Base-by-base conservation (phyloP, 768 basidiomycete genomes). In the Lactarius deliciosus region DNA sequence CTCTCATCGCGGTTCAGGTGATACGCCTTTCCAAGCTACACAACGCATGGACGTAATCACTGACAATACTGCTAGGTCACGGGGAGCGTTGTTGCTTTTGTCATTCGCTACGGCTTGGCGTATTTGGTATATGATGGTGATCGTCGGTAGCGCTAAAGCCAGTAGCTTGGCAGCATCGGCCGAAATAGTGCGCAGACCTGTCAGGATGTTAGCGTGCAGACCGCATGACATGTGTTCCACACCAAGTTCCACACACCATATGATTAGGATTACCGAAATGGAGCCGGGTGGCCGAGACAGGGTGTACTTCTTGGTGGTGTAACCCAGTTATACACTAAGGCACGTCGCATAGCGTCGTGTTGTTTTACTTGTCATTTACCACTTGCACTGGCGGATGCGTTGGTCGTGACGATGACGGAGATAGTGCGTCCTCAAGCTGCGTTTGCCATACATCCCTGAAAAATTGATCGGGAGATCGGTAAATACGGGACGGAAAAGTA, bases 51-150 rank as follows among this genome's bases (percentile, higher is more conserved):
- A 15, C 22, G 11, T 16, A 20, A 43, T 36, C 41, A n/a, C 61
- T 64, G 36, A 67, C 5, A 5, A 47, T 30, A 8, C 1, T 25
- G 2, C 9, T 50, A 94, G 90, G 76, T 89, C 66, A 78, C 81
- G 11, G 91, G 96, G 55, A 97, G 94, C 76, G 72, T 85, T 5
- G 62, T 91, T 11, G 97, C 93, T 9, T 98, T 98, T 75, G 79
- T 83, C 25, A 84, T 98, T 38, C 82, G 96, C 71, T 98, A 99
- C 72, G 96, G 95, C 10, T 81, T 96, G 15, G 94, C 94, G 4
- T 85, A 90, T 57, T 81, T 96, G 63, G 83, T 97, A 54, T 99
- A 97, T 74, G 96, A 96, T 73, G 94, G 93, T 11, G 93, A 94
- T 78, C 82, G 96, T 74, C 80, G 93, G 74, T 94, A 80, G 76